A percentile compares a stretch with the other conserved stretches of the same genome.
phyloP scores from a whole-genome alignment of 768 basidiomycete species.

The Russula brevipes region DNA sequence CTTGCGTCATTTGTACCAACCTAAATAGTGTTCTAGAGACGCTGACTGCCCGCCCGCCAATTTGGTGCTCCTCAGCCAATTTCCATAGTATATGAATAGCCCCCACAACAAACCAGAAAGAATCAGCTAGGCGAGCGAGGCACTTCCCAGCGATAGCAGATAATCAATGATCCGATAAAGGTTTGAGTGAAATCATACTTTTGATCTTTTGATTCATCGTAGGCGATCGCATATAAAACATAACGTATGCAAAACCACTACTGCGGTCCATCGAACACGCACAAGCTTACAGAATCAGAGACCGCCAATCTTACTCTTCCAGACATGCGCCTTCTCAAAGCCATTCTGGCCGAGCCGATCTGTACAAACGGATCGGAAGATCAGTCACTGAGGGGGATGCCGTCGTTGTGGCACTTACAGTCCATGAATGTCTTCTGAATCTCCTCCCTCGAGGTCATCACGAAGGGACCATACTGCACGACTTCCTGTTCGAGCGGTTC shows the following conservation, averaged over 20 bases:
- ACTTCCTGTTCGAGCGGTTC: slow-evolving; percentile 88
- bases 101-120: no score
- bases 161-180: no score
- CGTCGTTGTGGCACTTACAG: slow-evolving; percentile 42
- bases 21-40: no score
- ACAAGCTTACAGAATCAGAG: slow-evolving; percentile 6
- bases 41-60: no score
- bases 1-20: no score
- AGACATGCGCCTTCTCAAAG: slow-evolving; percentile 83
- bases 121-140: no score
- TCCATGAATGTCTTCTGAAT: slow-evolving; percentile 79
- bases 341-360: slow-evolving; percentile 77
- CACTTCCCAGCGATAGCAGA: no score
- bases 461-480: slow-evolving; percentile 83
- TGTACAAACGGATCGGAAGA: slow-evolving; percentile 29
- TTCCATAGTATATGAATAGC: no score
- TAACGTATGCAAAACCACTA: not conserved
- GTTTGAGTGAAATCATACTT: no score
- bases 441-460: slow-evolving; percentile 77
- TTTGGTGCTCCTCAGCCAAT: no score
- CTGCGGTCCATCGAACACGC: slow-evolving; percentile 14
- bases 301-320: slow-evolving; percentile 77
- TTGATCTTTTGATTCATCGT: no score
- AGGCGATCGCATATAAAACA: no score
- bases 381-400: slow-evolving; percentile 6